Base-by-base conservation (phyloP, 768 basidiomycete species). In the Auriscalpium vulgare region DNA sequence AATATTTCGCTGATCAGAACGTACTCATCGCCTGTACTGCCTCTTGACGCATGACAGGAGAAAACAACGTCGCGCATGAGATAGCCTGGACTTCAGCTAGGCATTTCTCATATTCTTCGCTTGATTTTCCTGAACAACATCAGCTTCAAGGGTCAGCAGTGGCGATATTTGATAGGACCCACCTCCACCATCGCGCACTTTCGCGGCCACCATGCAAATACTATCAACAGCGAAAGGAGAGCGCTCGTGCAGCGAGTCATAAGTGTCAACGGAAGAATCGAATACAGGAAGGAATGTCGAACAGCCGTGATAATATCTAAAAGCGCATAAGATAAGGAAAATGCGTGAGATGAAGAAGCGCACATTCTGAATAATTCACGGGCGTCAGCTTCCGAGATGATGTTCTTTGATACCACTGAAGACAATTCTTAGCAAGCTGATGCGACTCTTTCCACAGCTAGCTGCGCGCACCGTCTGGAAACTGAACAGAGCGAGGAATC, bases 191-290 rank as follows among this genome's bases (percentile, higher is more conserved):
- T 95, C 94, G 55, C 90, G 82, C 37, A 94, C 90, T 56, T 87
- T 83, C 11, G 92, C 87, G 3, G 91, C 94, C 38, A 95, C 91
- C 86, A 94, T 91, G 67, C 94, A 93, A 37, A 97, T 95, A 19
- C 86, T 84, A 62, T 95, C 85, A 21, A 97, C 86, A 44, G 91
- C 91, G 71, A 95, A 97, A 0, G 94, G 95, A 51, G 93, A 95
- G 48, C 94, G 84, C 56, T 87, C 82, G 65, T 90, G 91, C 55
- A 97, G 74, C 45, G 83, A 80, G 47, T 94, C 89, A 69, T 83
- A 97, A 0, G 90, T 93, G 68, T 97, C 94, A n/a, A 79, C 73
- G 45, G 72, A 78, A 4, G 77, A 78, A 69, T 97, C 92, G 65
- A 94, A 95, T 6, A 95, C 84, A 46, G 95, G 90, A 65, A 93